Percentiles rank a stretch among this genome's conserved stretches.
phyloP scores from a whole-genome alignment of 2,329 filamentous ascomycete genomes.

The Penicillium sp. region DNA sequence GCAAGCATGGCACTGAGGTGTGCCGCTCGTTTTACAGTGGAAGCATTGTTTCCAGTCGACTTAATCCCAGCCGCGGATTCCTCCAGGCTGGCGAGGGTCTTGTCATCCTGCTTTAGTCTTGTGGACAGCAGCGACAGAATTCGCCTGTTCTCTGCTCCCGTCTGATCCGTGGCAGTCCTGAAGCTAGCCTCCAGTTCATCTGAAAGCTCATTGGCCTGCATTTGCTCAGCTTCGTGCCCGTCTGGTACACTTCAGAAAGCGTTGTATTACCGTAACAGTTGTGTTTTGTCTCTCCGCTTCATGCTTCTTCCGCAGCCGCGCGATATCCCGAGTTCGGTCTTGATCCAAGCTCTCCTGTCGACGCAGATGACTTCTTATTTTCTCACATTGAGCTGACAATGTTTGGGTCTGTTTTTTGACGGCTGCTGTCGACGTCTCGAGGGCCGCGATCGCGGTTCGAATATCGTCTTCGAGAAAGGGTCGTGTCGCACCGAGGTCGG shows the following conservation, averaged over 20 bases:
- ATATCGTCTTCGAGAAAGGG: constrained; percentile 43
- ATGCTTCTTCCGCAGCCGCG: constrained; percentile 36
- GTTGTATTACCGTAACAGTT: constrained; percentile 31
- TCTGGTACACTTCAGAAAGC: background rate
- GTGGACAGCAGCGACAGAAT: constrained; percentile 34
- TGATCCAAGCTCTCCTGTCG: constrained; percentile 23
- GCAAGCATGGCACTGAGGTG: constrained; percentile 33
- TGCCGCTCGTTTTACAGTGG: constrained; percentile 27
- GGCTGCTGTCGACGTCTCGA: constrained; percentile 38
- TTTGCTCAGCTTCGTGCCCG: constrained; percentile 13
- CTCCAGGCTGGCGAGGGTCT: constrained; percentile 31
- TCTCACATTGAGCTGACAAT: constrained; percentile 33
- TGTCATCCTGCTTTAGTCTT: constrained; percentile 40
- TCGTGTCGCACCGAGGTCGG: constrained; percentile 31
- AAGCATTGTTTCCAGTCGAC: constrained; percentile 29
- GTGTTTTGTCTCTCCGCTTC: constrained; percentile 35
- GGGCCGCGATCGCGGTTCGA: constrained; percentile 33
- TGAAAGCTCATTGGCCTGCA: constrained; percentile 37
- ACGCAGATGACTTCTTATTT: constrained; percentile 27
- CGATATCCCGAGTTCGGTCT: constrained; percentile 27
- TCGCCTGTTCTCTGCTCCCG: constrained; percentile 32
- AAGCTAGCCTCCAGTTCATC: constrained; percentile 34
- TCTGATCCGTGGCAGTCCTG: constrained; percentile 31
- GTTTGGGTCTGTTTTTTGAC: constrained; percentile 35
- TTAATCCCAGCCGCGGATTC: constrained; percentile 29